Conservation (phyloP, 306 rosid genomes). For the Nissolia schottii region DNA sequence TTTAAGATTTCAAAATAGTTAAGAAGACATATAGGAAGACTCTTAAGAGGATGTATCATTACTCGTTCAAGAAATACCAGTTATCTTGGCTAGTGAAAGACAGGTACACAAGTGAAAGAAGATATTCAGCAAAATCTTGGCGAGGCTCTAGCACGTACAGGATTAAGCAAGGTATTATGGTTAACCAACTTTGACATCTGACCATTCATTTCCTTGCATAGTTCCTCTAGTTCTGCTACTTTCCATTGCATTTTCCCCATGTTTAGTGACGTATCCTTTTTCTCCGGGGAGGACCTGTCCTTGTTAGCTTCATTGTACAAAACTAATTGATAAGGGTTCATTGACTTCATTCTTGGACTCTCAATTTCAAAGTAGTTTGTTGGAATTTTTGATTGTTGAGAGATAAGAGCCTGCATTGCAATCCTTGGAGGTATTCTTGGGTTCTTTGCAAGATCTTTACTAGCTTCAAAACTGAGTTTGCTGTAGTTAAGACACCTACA, state of each 20-base stretch:
- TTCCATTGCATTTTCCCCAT: conserved; percentile 55
- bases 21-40: too few relatives aligned
- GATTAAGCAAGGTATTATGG: conserved; percentile 22
- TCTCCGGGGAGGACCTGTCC: conserved; percentile 33
- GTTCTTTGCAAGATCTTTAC: conserved; percentile 71
- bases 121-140: conserved; percentile 41
- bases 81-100: too few relatives aligned
- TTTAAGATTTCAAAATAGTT: too few relatives aligned
- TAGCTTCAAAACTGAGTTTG: conserved; percentile 60
- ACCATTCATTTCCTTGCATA: conserved; percentile 55
- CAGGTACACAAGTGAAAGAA: too few relatives aligned
- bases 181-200: conserved; percentile 49
- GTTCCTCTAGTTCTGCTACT: conserved; percentile 62
- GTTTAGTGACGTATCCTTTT: conserved; percentile 28
- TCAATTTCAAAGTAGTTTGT: not conserved
- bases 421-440: conserved; percentile 71
- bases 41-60: too few relatives aligned
- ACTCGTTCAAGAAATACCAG: too few relatives aligned
- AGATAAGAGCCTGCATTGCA: conserved; percentile 63
- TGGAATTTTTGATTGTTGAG: conserved; percentile 38
- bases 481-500: conserved; percentile 65
- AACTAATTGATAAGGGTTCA: conserved; percentile 23
- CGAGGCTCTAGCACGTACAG: conserved; percentile 14
- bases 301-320: not conserved
- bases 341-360: conserved; percentile 10